These are phyloP conservation scores for Tolypocladium tundrense DNA, from an alignment of 2,329 filamentous ascomycete genomes.

Conservation along the genomic window DNA sequence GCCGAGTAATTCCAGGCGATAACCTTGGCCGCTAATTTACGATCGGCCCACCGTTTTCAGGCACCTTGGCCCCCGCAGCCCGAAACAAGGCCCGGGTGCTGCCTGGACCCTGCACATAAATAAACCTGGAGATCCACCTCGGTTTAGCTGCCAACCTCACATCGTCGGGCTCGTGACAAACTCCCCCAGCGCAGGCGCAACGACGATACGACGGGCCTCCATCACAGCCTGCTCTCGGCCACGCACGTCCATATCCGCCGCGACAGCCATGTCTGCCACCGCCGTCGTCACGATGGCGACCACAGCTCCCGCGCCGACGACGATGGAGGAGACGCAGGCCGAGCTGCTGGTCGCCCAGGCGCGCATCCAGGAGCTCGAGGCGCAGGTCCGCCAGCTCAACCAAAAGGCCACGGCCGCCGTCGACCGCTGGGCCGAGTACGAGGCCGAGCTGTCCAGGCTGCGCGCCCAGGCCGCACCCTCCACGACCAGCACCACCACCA, in stretches of 20 bases:
- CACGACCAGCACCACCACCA: slow-evolving; percentile 4
- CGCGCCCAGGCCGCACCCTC: slow-evolving; percentile 24
- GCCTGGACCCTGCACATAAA: background rate
- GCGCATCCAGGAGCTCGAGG: slow-evolving; percentile 58
- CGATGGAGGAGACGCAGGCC: slow-evolving; percentile 22
- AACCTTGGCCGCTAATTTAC: background rate
- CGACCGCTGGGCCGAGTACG: slow-evolving; percentile 65
- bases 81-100: background rate
- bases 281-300: slow-evolving; percentile 23
- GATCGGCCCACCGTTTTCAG: background rate
- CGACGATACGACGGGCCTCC: background rate
- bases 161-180: background rate
- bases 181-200: background rate
- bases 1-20: background rate
- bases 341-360: slow-evolving; percentile 44
- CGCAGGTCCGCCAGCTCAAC: slow-evolving; percentile 59
- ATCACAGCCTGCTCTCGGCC: background rate
- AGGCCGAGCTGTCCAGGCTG: slow-evolving; percentile 61
- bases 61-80: background rate
- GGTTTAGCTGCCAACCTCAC: background rate
- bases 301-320: slow-evolving; percentile 7
- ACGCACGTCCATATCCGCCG: slow-evolving; percentile 1
- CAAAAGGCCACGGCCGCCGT: slow-evolving; percentile 57
- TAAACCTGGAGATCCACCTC: background rate
- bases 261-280: slow-evolving; percentile 12